Percentiles rank a stretch among this genome's conserved stretches.
phyloP scores from a whole-genome alignment of 2,329 filamentous ascomycete genomes.

The Fusarium sp. region DNA sequence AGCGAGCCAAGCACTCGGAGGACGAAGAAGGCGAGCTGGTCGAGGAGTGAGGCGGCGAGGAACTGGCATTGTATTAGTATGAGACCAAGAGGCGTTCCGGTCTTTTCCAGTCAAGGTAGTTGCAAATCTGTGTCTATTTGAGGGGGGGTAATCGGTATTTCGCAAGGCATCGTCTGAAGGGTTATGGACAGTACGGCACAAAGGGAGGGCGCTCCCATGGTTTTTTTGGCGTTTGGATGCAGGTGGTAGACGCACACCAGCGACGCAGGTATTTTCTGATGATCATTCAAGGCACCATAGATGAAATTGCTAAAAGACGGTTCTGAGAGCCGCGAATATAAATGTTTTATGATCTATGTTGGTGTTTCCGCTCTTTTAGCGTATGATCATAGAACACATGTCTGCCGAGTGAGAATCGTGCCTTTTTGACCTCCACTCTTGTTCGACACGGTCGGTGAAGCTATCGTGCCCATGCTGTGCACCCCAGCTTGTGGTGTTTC shows the following conservation, averaged over 20 bases:
- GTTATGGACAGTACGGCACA: slow-evolving; percentile 25
- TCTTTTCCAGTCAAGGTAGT: slow-evolving; percentile 18
- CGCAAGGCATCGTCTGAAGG: slow-evolving; percentile 30
- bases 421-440: neutral
- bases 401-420: neutral
- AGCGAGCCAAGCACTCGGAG: slow-evolving; percentile 57
- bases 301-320: slow-evolving; percentile 26
- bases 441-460: neutral
- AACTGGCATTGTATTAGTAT: slow-evolving; percentile 29
- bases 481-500: neutral
- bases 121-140: slow-evolving; percentile 12
- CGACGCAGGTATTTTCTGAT: slow-evolving; percentile 28
- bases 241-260: slow-evolving; percentile 29
- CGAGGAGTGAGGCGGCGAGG: slow-evolving; percentile 43
- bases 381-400: neutral
- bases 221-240: slow-evolving; percentile 42
- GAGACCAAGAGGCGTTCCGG: slow-evolving; percentile 36
- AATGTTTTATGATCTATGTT: neutral
- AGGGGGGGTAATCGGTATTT: slow-evolving; percentile 25
- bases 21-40: slow-evolving; percentile 62
- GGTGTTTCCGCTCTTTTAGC: neutral
- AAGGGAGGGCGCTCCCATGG: slow-evolving; percentile 29
- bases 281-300: slow-evolving; percentile 15
- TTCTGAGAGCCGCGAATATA: neutral
- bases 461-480: neutral